Evolutionary conservation across 345 rosid species (phyloP).

Genomic region (Camelina laxa): DNA sequence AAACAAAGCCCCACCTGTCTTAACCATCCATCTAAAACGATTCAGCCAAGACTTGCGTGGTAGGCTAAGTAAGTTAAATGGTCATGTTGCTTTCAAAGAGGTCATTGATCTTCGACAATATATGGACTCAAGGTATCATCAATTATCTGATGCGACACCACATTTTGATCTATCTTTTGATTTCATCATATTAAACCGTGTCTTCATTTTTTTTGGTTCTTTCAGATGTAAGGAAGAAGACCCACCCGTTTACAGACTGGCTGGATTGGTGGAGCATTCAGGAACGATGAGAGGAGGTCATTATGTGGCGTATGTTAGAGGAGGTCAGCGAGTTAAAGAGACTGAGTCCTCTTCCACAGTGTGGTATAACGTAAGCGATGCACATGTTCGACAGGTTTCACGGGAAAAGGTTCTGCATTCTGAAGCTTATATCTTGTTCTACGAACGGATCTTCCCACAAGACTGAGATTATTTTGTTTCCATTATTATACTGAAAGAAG

Average conservation of each 20-base stretch:
- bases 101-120: slow-evolving; percentile 71
- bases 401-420: slow-evolving; percentile 76
- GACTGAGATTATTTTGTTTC: slow-evolving; percentile 34
- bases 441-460: slow-evolving; percentile 52
- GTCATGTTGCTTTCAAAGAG: slow-evolving; percentile 83
- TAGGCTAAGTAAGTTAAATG: slow-evolving; percentile 87
- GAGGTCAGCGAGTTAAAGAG: slow-evolving; percentile 50
- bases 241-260: slow-evolving; percentile 56
- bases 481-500: slow-evolving; percentile 39
- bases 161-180: background rate
- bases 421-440: slow-evolving; percentile 94
- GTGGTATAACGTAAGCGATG: slow-evolving; percentile 82
- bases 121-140: slow-evolving; percentile 76
- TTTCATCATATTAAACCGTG: slow-evolving; percentile 4
- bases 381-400: slow-evolving; percentile 67
- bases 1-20: slow-evolving; percentile 75
- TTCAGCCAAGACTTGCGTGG: slow-evolving; percentile 97
- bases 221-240: slow-evolving; percentile 53
- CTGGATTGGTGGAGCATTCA: slow-evolving; percentile 87
- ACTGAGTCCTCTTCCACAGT: slow-evolving; percentile 34
- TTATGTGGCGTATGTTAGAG: slow-evolving; percentile 83
- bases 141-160: slow-evolving; percentile 9
- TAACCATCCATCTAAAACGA: slow-evolving; percentile 92
- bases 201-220: background rate
- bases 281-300: slow-evolving; percentile 98